Percentiles rank a stretch among this genome's conserved stretches.
These are phyloP conservation scores for Alternaria incomplexa DNA, from an alignment of 2,329 filamentous ascomycete species.

Conservation along the genomic window DNA sequence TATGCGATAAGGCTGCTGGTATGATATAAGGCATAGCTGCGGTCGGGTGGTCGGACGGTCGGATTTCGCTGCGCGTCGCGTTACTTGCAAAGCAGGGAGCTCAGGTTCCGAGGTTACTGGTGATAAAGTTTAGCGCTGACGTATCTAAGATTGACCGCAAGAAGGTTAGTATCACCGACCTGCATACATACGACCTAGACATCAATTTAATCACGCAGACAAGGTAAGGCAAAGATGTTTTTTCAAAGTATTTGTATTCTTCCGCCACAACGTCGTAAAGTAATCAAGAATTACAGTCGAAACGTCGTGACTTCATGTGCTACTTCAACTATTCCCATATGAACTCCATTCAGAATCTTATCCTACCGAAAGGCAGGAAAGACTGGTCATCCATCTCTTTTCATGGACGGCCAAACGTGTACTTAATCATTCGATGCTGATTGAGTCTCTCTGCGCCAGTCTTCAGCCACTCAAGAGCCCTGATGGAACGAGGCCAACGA, in stretches of 20 bases:
- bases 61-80: background rate
- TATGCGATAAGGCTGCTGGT: background rate
- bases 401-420: no score
- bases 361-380: background rate
- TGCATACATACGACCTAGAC: background rate
- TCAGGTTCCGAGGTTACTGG: slow-evolving; percentile 9
- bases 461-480: background rate
- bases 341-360: background rate
- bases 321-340: background rate
- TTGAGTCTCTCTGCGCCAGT: no score
- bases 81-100: background rate
- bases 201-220: background rate
- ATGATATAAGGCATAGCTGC: background rate
- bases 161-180: background rate
- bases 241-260: background rate
- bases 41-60: background rate
- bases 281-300: background rate
- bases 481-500: background rate
- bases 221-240: no score
- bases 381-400: background rate
- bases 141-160: background rate
- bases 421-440: background rate
- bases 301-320: background rate
- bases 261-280: background rate
- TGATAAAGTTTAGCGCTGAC: background rate